Evolutionary conservation across 768 basidiomycete genomes (phyloP), one percentile per base, ranked within the genome.

Genomic region (Multifurca ochricompacta): DNA sequence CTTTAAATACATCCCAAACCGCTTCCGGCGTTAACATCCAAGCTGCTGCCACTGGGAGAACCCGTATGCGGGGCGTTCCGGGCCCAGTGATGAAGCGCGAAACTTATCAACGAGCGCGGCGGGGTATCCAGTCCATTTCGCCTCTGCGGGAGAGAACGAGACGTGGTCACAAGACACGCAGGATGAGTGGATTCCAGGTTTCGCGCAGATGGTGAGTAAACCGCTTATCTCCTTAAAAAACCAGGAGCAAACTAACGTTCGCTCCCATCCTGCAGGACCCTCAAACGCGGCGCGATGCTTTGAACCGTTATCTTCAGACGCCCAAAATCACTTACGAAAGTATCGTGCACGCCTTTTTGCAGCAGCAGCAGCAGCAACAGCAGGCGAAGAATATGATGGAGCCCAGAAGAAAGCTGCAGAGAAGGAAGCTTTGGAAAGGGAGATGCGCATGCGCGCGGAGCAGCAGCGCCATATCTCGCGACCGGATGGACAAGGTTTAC

Each of bases 181-280:
- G 18, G 51, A 47, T 27, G 56, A 42, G 19, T 51, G 50, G 50
- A 48, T 57, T 21, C 56, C 56, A 6, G 51, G 51, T 19, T 57
- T 57, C 34, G 28, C n/a, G n/a, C 10, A 18, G 16, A 57, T 40
- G 56, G 56, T 57, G 32, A 52, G 56, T 39, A 27, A 34, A 36
- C 11, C 40, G 40, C 3, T 39, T 18, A n/a, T 35, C 9, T n/a
- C 16, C 16, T n/a, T 30, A 21, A 19, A 19, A 10, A 18, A 39
- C 35, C 14, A 9, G 36, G 16, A 2, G 14, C n/a, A 21, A 48
- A 5, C 6, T 9, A 6, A 30, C 28, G 6, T 32, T 37, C 21
- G 5, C 6, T 16, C n/a, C 27, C 8, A 19, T 23, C 5, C 35
- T 27, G 11, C 23, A 57, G 56, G 56, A 57, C 19, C 56, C 55